phyloP scores from a whole-genome alignment of 2,329 filamentous ascomycete genomes.

The Trichoderma citrinoviride region DNA sequence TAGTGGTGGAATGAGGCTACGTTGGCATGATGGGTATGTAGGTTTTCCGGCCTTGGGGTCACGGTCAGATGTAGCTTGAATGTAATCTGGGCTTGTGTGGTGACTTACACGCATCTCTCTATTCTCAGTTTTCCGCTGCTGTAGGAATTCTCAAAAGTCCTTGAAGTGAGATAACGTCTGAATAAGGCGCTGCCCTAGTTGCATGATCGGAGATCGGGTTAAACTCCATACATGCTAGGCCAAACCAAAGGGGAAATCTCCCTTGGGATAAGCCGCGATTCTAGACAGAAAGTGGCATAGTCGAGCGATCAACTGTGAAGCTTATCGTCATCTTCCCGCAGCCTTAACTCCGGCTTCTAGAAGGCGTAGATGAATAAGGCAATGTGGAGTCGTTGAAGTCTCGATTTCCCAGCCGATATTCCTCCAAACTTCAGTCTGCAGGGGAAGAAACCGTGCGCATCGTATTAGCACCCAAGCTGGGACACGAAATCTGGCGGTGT shows the following conservation, averaged over 20 bases:
- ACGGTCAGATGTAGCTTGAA: too few species aligned
- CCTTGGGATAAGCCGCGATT: neutral
- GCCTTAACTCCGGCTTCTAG: neutral
- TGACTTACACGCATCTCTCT: too few species aligned
- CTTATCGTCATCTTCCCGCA: neutral
- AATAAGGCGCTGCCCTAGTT: neutral
- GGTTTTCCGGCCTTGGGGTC: too few species aligned
- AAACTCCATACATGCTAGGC: neutral
- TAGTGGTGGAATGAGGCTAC: neutral
- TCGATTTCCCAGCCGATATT: neutral
- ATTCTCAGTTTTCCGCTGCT: too few species aligned
- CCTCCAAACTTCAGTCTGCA: neutral
- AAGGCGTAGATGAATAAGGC: neutral
- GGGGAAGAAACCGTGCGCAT: too few species aligned
- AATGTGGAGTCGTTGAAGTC: neutral
- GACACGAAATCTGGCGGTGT: too few species aligned
- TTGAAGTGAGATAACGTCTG: neutral
- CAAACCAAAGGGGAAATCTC: neutral
- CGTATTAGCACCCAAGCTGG: too few species aligned
- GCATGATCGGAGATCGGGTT: neutral
- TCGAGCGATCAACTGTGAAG: neutral
- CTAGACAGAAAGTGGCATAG: slow-evolving; percentile 10
- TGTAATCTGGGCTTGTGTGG: neutral
- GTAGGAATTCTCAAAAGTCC: too few species aligned
- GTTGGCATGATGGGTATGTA: too few species aligned